Conservation (phyloP, 1,284 basidiomycete genomes). For the Cutaneotrichosporon arboriforme region DNA sequence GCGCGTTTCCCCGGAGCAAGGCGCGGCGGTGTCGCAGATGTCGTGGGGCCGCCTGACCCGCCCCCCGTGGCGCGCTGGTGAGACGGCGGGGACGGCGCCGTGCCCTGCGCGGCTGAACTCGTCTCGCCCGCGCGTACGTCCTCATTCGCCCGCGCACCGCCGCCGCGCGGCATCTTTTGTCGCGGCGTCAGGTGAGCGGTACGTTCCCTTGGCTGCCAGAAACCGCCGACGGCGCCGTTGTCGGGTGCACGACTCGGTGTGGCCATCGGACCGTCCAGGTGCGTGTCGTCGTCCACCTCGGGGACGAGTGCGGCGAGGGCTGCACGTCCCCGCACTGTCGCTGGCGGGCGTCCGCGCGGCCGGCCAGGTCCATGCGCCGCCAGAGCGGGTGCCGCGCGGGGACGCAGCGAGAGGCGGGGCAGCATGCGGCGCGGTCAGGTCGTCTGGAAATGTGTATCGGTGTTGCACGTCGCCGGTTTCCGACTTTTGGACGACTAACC, state of each 20-base stretch:
- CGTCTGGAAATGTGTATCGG: neutral
- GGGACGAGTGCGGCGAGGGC: neutral
- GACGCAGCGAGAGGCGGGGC: slow-evolving; percentile 2
- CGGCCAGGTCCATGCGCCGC: slow-evolving; percentile 4
- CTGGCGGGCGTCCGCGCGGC: neutral
- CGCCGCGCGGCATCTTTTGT: slow-evolving; percentile 8
- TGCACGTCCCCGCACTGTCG: too few species aligned
- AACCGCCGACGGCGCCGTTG: too few species aligned
- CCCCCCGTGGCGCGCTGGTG: neutral
- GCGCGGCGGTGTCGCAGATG: too few species aligned
- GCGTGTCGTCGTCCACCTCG: neutral
- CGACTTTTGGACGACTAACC: slow-evolving; percentile 4
- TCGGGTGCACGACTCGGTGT: too few species aligned
- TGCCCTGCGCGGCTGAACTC: too few species aligned
- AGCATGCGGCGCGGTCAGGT: neutral
- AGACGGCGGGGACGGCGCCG: neutral
- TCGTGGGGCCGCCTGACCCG: too few species aligned
- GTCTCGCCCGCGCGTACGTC: neutral
- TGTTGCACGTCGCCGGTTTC: neutral
- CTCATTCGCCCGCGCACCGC: neutral
- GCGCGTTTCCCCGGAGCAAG: too few species aligned
- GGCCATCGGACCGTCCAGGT: too few species aligned
- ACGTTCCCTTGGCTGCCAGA: too few species aligned
- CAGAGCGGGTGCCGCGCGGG: slow-evolving; percentile 1
- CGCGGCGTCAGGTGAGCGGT: neutral